Evolutionary conservation across 768 basidiomycete genomes (phyloP).

Genomic region (Boletellus ananas): DNA sequence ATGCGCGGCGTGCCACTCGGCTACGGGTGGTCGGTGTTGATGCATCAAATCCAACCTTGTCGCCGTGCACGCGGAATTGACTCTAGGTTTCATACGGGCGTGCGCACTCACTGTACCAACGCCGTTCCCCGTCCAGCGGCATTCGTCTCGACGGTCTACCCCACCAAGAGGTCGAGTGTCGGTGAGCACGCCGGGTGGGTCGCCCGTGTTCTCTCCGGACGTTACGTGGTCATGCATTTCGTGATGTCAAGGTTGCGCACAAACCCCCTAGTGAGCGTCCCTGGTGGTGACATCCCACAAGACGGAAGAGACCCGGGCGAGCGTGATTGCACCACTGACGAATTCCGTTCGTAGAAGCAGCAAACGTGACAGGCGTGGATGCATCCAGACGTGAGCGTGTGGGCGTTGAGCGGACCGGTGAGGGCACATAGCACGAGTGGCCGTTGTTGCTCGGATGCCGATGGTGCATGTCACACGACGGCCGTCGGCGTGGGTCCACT

Average conservation of each 20-base stretch:
- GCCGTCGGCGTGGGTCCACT: too few relatives aligned
- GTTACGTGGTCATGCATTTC: conserved; percentile 3
- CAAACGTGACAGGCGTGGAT: conserved; percentile 24
- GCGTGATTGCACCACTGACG: conserved; percentile 36
- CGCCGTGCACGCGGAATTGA: conserved; percentile 19
- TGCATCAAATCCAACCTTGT: conserved; percentile 18
- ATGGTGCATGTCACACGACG: too few relatives aligned
- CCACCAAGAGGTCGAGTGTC: too few relatives aligned
- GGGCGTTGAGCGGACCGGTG: conserved; percentile 42
- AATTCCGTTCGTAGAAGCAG: too few relatives aligned
- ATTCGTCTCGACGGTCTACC: too few relatives aligned
- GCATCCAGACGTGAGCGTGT: conserved; percentile 51
- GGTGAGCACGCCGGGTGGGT: too few relatives aligned
- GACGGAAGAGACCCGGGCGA: conserved; percentile 59
- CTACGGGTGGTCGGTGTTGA: neutral
- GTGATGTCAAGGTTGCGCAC: conserved; percentile 42
- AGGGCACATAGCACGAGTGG: too few relatives aligned
- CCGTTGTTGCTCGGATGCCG: too few relatives aligned
- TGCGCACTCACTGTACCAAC: conserved; percentile 49
- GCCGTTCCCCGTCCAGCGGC: conserved; percentile 32
- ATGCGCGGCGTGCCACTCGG: too few relatives aligned
- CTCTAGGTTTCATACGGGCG: conserved; percentile 24
- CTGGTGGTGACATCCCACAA: neutral
- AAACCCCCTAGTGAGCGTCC: conserved; percentile 51
- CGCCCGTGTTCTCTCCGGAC: neutral